Evolutionary conservation across 1,284 basidiomycete species (phyloP), one percentile per base, ranked within the genome.

Genomic region (Ceratobasidium sp.): DNA sequence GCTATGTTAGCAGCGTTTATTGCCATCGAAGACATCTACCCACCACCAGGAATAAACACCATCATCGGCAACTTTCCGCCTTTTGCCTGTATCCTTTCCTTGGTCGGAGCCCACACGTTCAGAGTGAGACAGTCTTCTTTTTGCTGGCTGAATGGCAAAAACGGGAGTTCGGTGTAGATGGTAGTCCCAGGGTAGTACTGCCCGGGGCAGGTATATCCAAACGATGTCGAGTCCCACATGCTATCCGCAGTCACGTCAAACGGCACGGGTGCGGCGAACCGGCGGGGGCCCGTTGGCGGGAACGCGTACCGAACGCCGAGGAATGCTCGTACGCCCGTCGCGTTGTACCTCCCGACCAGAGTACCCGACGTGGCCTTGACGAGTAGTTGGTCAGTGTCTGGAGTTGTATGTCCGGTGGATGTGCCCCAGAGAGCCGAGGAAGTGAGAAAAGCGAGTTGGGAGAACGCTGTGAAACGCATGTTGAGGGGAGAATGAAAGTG

Each of bases 91-190:
- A 66, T 33, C 27, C 64, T 46, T 12, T 66, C 41, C 23, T 66
- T 66, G 16, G 59, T 62, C n/a, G 59, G 59, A 20, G 59, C 59
- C 59, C 35, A 62, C 2, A 62, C 59, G 14, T 62, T 62, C 0
- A 62, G 35, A n/a, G 14, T 62, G 6, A 62, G 59, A 5, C 35
- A 62, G 35, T 62, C 59, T n/a, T 62, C 59, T 16, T 38, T 27
- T 62, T 62, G 59, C 33, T 62, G n/a, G 59, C 35, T 62, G 59
- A 62, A 62, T 12, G 59, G 59, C 16, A 62, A 38, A 62, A 62
- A 62, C 0, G 59, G 59, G 35, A 62, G 59, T 7, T 38, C 38
- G n/a, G 59, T 62, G 35, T 62, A 62, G 14, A 62, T 62, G 5
- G 59, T 62, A 2, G 59, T 62, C 27, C 23, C 55, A 38, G 59